phyloP scores from a whole-genome alignment of 2,329 filamentous ascomycete genomes.

The Aspergillus sp. region DNA sequence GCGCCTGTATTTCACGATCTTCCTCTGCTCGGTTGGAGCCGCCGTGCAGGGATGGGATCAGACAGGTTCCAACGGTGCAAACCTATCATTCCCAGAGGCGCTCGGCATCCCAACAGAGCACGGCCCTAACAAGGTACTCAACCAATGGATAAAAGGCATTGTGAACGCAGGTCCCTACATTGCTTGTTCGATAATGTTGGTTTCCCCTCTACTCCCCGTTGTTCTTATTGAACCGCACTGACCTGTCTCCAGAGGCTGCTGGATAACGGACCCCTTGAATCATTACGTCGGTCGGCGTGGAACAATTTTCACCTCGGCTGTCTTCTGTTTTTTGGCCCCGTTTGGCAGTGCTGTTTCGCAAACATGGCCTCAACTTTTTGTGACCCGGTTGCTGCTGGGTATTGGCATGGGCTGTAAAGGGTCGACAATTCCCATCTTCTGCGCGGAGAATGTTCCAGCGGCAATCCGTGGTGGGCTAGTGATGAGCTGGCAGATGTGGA shows the following conservation, averaged over 20 bases:
- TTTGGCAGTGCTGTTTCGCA: conserved; percentile 57
- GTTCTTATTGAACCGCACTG: too few species aligned
- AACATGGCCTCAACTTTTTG: conserved; percentile 49
- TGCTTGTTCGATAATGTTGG: conserved; percentile 36
- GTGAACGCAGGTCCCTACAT: conserved; percentile 53
- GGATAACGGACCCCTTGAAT: conserved; percentile 58
- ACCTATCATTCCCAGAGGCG: conserved; percentile 41
- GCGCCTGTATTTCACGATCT: conserved; percentile 42
- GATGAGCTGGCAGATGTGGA: conserved; percentile 47
- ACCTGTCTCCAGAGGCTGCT: conserved; percentile 41
- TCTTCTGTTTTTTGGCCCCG: conserved; percentile 58
- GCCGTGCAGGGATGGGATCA: conserved; percentile 39
- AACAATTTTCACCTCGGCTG: conserved; percentile 53
- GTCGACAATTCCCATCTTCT: conserved; percentile 48
- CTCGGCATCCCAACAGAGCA: conserved; percentile 36
- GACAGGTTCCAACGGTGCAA: conserved; percentile 34
- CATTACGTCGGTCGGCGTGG: conserved; percentile 50
- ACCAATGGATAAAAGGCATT: conserved; percentile 55
- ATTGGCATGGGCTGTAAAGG: conserved; percentile 54
- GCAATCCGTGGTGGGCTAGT: conserved; percentile 48
- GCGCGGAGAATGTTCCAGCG: conserved; percentile 48
- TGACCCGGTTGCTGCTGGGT: conserved; percentile 49
- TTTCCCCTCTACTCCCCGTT: neutral
- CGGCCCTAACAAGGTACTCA: conserved; percentile 31
- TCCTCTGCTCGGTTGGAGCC: conserved; percentile 44